Conservation (phyloP, 2,329 filamentous ascomycete species). For the Diaporthe capsici region DNA sequence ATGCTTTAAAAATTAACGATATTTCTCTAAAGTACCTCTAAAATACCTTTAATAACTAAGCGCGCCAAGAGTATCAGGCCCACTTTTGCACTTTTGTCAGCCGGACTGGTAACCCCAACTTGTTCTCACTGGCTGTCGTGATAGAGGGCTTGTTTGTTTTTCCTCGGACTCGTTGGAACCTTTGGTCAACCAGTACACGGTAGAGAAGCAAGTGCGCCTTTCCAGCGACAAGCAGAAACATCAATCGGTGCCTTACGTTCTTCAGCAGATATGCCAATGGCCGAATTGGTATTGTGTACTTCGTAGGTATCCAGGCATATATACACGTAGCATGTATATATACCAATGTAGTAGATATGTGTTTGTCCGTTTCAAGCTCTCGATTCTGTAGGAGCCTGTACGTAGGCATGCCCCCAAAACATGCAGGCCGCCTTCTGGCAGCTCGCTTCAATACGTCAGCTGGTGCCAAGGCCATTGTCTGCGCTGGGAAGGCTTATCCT, state of each 20-base stretch:
- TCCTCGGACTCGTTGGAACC: too few species aligned
- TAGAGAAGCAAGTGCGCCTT: not conserved
- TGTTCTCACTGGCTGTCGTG: not conserved
- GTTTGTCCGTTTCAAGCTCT: not conserved
- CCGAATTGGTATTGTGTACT: not conserved
- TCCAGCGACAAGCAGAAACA: not conserved
- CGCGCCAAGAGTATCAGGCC: too few species aligned
- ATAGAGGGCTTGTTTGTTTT: not conserved
- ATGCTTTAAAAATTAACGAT: too few species aligned
- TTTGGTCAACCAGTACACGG: not conserved
- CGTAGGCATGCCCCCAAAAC: not conserved
- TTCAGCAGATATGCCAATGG: not conserved
- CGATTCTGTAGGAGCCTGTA: not conserved
- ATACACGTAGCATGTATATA: too few species aligned
- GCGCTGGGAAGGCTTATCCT: not conserved
- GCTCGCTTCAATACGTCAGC: not conserved
- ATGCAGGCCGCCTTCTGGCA: not conserved
- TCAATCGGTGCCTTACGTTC: not conserved
- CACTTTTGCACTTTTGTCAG: too few species aligned
- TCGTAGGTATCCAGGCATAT: not conserved
- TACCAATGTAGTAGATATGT: not conserved
- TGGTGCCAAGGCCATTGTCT: conserved; percentile 1
- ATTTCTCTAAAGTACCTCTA: too few species aligned
- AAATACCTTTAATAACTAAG: too few species aligned
- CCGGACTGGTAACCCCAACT: too few species aligned